These are phyloP conservation scores for Hypoxylon sp. DNA, from an alignment of 2,329 filamentous ascomycete genomes.

Conservation along the genomic window DNA sequence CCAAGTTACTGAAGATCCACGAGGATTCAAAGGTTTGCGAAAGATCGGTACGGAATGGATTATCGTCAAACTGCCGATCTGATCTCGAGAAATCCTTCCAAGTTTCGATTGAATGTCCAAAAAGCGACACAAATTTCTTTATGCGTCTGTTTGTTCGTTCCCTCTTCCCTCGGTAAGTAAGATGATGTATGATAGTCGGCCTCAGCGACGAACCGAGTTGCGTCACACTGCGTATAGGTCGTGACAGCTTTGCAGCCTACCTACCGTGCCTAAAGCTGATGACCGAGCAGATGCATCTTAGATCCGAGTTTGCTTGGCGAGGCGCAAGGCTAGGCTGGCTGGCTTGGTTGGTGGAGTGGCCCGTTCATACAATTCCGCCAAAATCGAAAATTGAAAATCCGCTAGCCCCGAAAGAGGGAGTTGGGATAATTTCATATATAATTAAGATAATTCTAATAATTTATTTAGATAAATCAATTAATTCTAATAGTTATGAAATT, in stretches of 20 bases:
- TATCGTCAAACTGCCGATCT: constrained; percentile 29
- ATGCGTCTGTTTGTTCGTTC: neutral
- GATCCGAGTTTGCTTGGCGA: constrained; percentile 3
- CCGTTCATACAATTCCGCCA: too few species aligned
- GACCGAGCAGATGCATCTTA: constrained; percentile 14
- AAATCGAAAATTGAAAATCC: too few species aligned
- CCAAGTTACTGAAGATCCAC: constrained; percentile 26
- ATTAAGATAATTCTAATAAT: too few species aligned
- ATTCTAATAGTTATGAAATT: too few species aligned
- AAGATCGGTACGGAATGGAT: constrained; percentile 3
- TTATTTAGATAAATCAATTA: too few species aligned
- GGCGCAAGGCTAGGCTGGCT: constrained; percentile 1
- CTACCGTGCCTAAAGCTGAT: constrained; percentile 1
- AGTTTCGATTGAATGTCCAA: constrained; percentile 19
- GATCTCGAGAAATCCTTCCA: constrained; percentile 33
- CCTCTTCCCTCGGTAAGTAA: neutral
- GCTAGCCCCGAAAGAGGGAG: too few species aligned
- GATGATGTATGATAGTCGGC: neutral
- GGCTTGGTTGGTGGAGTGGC: too few species aligned
- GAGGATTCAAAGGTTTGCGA: constrained; percentile 13
- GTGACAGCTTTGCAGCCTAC: neutral
- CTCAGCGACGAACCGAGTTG: constrained; percentile 4
- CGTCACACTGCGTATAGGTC: neutral
- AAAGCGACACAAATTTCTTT: neutral
- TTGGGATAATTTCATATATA: too few species aligned